Conservation (phyloP, 352 stramenopile genomes). For the Phytophthora hibernalis region DNA sequence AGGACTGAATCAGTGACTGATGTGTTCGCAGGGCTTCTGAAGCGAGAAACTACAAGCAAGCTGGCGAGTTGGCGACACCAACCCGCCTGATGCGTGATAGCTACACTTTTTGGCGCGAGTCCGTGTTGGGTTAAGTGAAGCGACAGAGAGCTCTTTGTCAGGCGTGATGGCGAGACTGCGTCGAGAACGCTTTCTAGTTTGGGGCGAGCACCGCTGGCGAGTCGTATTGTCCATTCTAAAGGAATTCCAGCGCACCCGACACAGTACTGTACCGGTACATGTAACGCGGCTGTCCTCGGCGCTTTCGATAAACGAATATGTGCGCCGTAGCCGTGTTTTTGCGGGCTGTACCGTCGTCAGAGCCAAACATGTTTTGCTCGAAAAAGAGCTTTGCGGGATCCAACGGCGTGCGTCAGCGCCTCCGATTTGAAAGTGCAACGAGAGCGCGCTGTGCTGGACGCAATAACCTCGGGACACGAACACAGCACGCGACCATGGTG, state of each 20-base stretch:
- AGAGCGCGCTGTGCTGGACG: slow-evolving; percentile 22
- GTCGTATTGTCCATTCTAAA: slow-evolving; percentile 6
- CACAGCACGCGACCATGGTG: slow-evolving; percentile 1
- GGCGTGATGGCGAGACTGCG: slow-evolving; percentile 1
- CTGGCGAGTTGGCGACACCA: too few species aligned
- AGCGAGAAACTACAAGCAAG: too few species aligned
- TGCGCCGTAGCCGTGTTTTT: slow-evolving; percentile 20
- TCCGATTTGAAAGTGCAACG: slow-evolving; percentile 35
- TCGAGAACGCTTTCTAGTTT: slow-evolving; percentile 8
- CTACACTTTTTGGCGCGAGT: too few species aligned
- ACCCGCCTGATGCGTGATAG: background rate
- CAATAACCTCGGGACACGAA: slow-evolving; percentile 12
- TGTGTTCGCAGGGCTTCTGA: too few species aligned
- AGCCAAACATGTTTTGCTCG: slow-evolving; percentile 17
- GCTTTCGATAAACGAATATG: slow-evolving; percentile 33
- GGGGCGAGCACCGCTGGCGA: slow-evolving; percentile 7
- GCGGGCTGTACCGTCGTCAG: slow-evolving; percentile 26
- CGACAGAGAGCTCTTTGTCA: background rate
- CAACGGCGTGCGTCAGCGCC: slow-evolving; percentile 27
- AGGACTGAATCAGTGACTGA: too few species aligned
- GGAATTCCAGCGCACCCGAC: slow-evolving; percentile 6
- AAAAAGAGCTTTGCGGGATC: slow-evolving; percentile 33
- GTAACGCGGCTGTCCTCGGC: slow-evolving; percentile 35
- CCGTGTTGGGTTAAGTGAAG: too few species aligned
- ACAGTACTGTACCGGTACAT: too few species aligned